Percentiles rank a stretch among this genome's conserved stretches.
These are phyloP conservation scores for Geoglossum glabrum DNA, from an alignment of 495 filamentous ascomycete species.

Conservation along the genomic window DNA sequence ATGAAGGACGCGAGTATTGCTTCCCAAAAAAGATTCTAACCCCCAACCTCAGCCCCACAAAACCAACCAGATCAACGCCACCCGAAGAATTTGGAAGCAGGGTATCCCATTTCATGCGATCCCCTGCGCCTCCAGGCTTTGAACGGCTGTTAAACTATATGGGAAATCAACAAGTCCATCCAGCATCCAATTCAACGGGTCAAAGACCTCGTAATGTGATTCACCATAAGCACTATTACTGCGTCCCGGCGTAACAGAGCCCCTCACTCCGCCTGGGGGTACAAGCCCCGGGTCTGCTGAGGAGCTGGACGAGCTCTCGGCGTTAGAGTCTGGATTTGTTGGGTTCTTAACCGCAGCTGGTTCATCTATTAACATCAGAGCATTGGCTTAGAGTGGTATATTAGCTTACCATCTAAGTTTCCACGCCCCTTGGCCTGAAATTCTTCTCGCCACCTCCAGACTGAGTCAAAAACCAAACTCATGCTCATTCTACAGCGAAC, in stretches of 20 bases:
- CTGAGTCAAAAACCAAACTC: slow-evolving; percentile 79
- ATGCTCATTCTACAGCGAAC: slow-evolving; percentile 83
- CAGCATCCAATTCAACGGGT: slow-evolving; percentile 79
- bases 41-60: not conserved
- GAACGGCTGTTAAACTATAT: slow-evolving; percentile 19
- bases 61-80: not conserved
- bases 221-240: slow-evolving; percentile 26
- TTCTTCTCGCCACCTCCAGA: slow-evolving; percentile 85
- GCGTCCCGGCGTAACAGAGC: slow-evolving; percentile 17
- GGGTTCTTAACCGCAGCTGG: slow-evolving; percentile 62
- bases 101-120: not conserved
- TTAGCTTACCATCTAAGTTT: slow-evolving; percentile 51
- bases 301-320: slow-evolving; percentile 17
- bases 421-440: slow-evolving; percentile 56
- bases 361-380: not conserved
- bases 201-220: slow-evolving; percentile 62
- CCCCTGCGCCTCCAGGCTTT: slow-evolving; percentile 7
- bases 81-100: not conserved
- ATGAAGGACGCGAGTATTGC: not conserved
- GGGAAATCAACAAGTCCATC: slow-evolving; percentile 70
- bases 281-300: slow-evolving; percentile 28
- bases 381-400: not conserved
- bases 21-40: not conserved
- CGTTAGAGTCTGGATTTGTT: slow-evolving; percentile 62
- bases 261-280: slow-evolving; percentile 13